Conservation (phyloP, 2,329 filamentous ascomycete genomes). For the Colletotrichum sp. region DNA sequence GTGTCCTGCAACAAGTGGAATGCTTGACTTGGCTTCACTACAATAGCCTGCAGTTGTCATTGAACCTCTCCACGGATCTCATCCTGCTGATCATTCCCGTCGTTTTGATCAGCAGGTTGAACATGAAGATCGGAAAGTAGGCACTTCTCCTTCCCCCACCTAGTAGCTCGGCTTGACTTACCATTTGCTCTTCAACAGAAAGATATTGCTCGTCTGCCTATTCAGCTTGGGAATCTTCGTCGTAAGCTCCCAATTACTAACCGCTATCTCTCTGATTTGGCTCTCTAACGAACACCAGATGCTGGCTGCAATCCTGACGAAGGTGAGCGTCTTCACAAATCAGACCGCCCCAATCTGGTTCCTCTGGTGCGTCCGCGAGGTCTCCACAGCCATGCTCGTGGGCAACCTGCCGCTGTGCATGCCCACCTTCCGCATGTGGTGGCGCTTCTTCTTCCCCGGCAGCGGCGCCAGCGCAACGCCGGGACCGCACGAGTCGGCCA, state of each 20-base stretch:
- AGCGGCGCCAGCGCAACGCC: not conserved
- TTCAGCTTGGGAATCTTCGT: conserved; percentile 16
- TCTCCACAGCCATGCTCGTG: conserved; percentile 17
- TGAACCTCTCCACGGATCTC: conserved; percentile 19
- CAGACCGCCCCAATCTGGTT: conserved; percentile 6
- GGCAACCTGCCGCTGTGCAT: conserved; percentile 16
- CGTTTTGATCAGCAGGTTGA: conserved; percentile 1
- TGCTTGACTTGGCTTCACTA: conserved; percentile 14
- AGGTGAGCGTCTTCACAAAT: conserved; percentile 5
- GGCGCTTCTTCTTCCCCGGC: not conserved
- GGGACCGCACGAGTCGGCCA: not conserved
- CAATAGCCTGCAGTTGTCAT: conserved; percentile 12
- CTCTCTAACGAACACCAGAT: not conserved
- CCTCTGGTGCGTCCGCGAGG: conserved; percentile 16
- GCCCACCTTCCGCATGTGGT: not conserved
- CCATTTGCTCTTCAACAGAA: not conserved
- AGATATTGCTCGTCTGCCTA: conserved; percentile 6
- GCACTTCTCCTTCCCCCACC: not conserved
- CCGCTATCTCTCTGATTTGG: fast-evolving
- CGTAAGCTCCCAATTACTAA: not conserved
- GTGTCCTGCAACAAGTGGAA: not conserved
- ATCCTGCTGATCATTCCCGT: conserved; percentile 8
- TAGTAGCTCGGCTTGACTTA: not conserved
- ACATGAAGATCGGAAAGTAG: conserved; percentile 10
- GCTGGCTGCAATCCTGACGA: conserved; percentile 8